Percentiles rank a stretch among this genome's conserved stretches.
These are phyloP conservation scores for Porpolomopsis calyptriformis DNA, from an alignment of 768 basidiomycete genomes.

Conservation along the genomic window DNA sequence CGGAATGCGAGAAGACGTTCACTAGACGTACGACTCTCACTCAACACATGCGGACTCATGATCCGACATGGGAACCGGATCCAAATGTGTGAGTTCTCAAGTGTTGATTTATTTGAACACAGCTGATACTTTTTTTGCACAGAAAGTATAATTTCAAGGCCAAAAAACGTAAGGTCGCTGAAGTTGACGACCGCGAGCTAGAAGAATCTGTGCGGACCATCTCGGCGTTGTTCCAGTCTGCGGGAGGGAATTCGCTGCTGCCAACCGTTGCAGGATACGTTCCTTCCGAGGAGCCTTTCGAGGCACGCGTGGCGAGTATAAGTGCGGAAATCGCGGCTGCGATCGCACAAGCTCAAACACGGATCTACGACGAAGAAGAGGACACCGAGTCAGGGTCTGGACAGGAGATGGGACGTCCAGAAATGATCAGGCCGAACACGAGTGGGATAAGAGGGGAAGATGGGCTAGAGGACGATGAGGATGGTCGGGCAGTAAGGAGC, in stretches of 20 bases:
- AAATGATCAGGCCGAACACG: conserved; percentile 47
- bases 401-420: conserved; percentile 37
- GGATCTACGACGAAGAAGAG: conserved; percentile 46
- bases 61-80: conserved; percentile 77
- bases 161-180: conserved; percentile 48
- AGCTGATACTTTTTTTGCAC: conserved; percentile 10
- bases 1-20: conserved; percentile 78
- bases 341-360: conserved; percentile 62
- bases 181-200: conserved; percentile 50
- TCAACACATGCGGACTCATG: conserved; percentile 80
- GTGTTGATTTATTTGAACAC: conserved; percentile 3
- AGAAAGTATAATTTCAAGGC: conserved; percentile 76
- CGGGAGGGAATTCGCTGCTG: conserved; percentile 24
- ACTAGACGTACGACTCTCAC: conserved; percentile 78
- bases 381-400: conserved; percentile 41
- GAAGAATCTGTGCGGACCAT: conserved; percentile 69
- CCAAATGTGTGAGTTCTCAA: conserved; percentile 55
- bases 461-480: conserved; percentile 20
- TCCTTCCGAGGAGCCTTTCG: conserved; percentile 39
- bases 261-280: conserved; percentile 18
- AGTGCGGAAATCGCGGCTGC: conserved; percentile 74
- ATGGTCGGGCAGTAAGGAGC: conserved; percentile 11
- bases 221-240: conserved; percentile 57
- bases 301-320: conserved; percentile 62
- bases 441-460: conserved; percentile 48